Evolutionary conservation across 2,329 filamentous ascomycete genomes (phyloP), one percentile per base, ranked within the genome.

Genomic region (Passalora sequoiae): DNA sequence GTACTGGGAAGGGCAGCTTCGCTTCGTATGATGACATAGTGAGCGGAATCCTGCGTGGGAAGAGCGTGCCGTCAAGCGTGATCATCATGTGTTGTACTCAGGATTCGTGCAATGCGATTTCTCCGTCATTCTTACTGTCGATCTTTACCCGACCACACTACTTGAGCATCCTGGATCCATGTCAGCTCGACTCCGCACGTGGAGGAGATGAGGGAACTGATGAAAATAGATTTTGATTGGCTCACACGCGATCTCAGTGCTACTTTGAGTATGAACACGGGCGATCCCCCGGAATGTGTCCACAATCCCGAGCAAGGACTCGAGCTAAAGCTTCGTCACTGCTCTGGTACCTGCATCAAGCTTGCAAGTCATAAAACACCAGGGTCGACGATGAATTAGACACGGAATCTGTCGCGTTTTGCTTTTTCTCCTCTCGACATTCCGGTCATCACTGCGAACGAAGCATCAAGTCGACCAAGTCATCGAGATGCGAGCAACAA

Each of bases 401-500:
- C 4, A 35, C 15, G 28, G 31, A 24, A 30, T 24, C 27, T 12
- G 6, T 28, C 40, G 8, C 20, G 8, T 21, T 36, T 9, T 8
- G 9, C 20, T 4, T 9, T 33, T 13, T 9, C 9, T 19, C 30
- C 17, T 21, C 17, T 22, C 17, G 19, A 12, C 17, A 21, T 8
- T 4, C 7, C 7, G 6, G 12, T 10, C 4, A 3, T 4, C 20
- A 17, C 13, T 10, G n/a, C 15, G 4, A 7, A 8, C 8, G 40
- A 21, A 30, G 6, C 28, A 29, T 13, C 6, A 16, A 19, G 33
- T 32, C 30, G 12, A 21, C 32, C 9, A 32, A 25, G n/a, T n/a
- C n/a, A n/a, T n/a, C n/a, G n/a, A n/a, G 6, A 58, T 58, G 55
- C 32, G 51, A 17, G 40, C 43, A 8, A 37, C 36, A 4, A 33